Evolutionary conservation across 106 monocot genomes (phyloP).

Genomic region (Vanilla planifolia): DNA sequence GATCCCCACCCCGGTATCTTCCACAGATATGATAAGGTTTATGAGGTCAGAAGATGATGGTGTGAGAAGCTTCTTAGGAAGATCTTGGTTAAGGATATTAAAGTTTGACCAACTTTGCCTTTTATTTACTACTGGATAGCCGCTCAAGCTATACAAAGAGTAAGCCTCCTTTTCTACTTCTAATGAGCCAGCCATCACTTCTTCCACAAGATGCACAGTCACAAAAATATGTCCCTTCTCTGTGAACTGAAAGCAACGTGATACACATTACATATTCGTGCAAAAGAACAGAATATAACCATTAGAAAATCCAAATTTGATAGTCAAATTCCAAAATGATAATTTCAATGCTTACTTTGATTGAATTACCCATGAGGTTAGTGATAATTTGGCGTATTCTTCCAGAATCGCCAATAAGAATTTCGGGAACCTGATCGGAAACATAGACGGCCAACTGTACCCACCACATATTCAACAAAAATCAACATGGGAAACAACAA

Average conservation of each 20-base stretch:
- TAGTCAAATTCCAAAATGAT: neutral
- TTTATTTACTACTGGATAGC: conserved; percentile 54
- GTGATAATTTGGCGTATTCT: conserved; percentile 92
- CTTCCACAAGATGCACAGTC: conserved; percentile 85
- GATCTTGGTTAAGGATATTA: conserved; percentile 41
- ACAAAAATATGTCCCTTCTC: conserved; percentile 93
- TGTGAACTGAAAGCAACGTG: conserved; percentile 58
- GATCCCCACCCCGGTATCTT: conserved; percentile 97
- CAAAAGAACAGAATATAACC: neutral
- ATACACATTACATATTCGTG: neutral
- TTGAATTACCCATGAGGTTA: conserved; percentile 95
- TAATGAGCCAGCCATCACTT: conserved; percentile 35
- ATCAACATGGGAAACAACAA: conserved; percentile 2
- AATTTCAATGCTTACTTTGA: conserved; percentile 57
- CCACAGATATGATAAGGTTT: conserved; percentile 84
- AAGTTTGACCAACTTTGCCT: conserved; percentile 64
- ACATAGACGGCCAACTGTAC: conserved; percentile 83
- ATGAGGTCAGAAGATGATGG: conserved; percentile 50
- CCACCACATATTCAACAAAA: conserved; percentile 1
- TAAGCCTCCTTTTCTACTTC: conserved; percentile 37
- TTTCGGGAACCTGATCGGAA: conserved; percentile 81
- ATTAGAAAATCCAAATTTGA: neutral
- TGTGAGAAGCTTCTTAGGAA: conserved; percentile 10
- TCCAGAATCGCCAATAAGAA: conserved; percentile 80
- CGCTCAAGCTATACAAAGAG: conserved; percentile 54